Percentiles rank a stretch among this genome's conserved stretches.
These are phyloP conservation scores for Dryadomyces sulphureus DNA, from an alignment of 2,329 filamentous ascomycete species.

Conservation along the genomic window DNA sequence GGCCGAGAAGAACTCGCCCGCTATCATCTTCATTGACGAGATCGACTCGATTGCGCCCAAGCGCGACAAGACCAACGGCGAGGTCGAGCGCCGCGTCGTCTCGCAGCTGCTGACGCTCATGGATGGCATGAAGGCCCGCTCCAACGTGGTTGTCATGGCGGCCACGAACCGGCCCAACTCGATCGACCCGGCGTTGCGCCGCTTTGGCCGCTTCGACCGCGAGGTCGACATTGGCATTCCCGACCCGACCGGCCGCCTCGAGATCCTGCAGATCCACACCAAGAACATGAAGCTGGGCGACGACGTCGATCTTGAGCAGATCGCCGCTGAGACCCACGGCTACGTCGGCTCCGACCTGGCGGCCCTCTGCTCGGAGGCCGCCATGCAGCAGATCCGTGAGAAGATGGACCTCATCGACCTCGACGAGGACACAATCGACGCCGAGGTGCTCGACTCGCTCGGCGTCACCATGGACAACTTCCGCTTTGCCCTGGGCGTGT, in stretches of 20 bases:
- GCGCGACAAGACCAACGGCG: slow-evolving; percentile 99
- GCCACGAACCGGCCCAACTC: slow-evolving; percentile 98
- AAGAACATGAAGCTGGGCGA: slow-evolving; percentile 99
- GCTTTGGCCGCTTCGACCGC: slow-evolving; percentile 97
- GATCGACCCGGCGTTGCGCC: slow-evolving; percentile 91
- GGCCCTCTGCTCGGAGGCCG: slow-evolving; percentile 94
- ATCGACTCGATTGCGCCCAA: slow-evolving; percentile 98
- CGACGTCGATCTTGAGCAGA: slow-evolving; percentile 91
- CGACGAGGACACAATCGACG: slow-evolving; percentile 97
- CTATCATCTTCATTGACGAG: slow-evolving; percentile 99
- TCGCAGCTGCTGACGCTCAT: slow-evolving; percentile 92
- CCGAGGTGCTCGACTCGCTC: slow-evolving; percentile 92
- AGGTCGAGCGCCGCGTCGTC: slow-evolving; percentile 95
- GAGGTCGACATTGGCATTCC: slow-evolving; percentile 98
- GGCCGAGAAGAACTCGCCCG: slow-evolving; percentile 97
- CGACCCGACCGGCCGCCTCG: slow-evolving; percentile 92
- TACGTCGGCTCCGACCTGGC: slow-evolving; percentile 98
- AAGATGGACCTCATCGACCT: slow-evolving; percentile 99
- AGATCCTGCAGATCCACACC: slow-evolving; percentile 98
- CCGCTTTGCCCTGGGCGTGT: slow-evolving; percentile 93
- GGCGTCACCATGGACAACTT: slow-evolving; percentile 99
- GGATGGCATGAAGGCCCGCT: slow-evolving; percentile 99
- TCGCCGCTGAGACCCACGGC: slow-evolving; percentile 94
- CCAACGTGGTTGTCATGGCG: slow-evolving; percentile 97
- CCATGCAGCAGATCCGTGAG: slow-evolving; percentile 99